phyloP scores from a whole-genome alignment of 208 protist genomes.

The Leishmania lainsoni region DNA sequence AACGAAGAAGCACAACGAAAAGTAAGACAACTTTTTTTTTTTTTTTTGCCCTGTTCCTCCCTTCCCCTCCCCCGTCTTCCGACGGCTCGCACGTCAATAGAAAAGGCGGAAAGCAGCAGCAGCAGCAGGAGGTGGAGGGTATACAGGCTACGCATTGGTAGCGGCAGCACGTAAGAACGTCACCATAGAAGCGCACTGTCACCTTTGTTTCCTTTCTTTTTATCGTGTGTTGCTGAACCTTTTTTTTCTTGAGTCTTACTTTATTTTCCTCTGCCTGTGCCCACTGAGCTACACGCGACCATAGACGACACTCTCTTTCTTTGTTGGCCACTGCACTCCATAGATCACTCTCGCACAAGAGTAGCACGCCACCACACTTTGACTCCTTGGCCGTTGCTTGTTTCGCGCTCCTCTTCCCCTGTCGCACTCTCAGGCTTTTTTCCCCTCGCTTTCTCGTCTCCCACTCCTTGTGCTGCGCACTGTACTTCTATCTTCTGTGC shows the following conservation, averaged over 20 bases:
- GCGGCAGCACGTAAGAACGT: background rate
- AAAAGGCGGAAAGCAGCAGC: background rate
- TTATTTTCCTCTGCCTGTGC: background rate
- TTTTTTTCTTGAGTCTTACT: background rate
- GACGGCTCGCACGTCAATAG: background rate
- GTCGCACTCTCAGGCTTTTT: background rate
- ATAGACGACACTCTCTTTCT: background rate
- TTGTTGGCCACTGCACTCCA: background rate
- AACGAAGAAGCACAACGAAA: background rate
- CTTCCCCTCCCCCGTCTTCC: background rate
- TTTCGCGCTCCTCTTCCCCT: background rate
- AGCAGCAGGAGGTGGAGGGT: background rate
- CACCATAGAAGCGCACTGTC: background rate
- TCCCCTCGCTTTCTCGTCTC: background rate
- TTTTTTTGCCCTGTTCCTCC: background rate
- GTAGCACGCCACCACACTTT: background rate
- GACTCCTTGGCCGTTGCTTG: background rate
- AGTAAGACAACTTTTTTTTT: background rate
- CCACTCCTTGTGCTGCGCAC: background rate
- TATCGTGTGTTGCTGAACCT: background rate
- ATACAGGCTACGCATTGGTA: background rate
- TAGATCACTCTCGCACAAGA: background rate
- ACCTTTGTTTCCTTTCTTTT: background rate
- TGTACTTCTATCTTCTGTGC: background rate
- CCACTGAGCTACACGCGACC: background rate